Percentiles rank a stretch among this genome's conserved stretches.
Evolutionary conservation across 257 asterid genomes (phyloP).

Genomic region (Perilla frutescens): DNA sequence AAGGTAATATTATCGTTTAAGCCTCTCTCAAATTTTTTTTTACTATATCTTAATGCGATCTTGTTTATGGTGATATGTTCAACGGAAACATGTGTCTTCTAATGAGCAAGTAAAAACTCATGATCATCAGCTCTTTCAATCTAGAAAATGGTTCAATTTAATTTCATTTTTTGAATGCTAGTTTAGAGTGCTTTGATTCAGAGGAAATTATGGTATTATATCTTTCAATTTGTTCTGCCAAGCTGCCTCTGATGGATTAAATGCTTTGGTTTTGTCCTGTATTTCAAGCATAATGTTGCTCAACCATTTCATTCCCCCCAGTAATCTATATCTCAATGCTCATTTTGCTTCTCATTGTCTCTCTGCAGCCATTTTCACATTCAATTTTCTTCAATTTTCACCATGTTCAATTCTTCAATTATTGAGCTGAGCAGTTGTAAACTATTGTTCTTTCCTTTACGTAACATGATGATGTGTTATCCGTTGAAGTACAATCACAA

Average conservation of each 20-base stretch:
- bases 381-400: not conserved
- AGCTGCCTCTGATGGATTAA: constrained; percentile 20
- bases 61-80: constrained; percentile 18
- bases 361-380: not conserved
- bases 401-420: not conserved
- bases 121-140: constrained; percentile 11
- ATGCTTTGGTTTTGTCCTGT: not conserved
- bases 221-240: not conserved
- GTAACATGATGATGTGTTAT: not conserved
- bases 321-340: not conserved
- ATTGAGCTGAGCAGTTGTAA: not conserved
- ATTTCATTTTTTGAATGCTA: constrained; percentile 11
- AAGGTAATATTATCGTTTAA: constrained; percentile 57
- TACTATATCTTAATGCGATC: constrained; percentile 12
- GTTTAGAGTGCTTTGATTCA: not conserved
- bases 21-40: not conserved
- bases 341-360: not conserved
- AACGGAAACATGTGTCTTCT: not conserved
- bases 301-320: not conserved
- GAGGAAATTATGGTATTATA: not conserved
- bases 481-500: not conserved
- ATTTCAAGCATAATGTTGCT: constrained; percentile 4
- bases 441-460: not conserved
- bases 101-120: constrained; percentile 18
- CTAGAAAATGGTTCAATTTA: constrained; percentile 1